Conservation (phyloP, 140 eudicot genomes). For the Anethum foeniculum region DNA sequence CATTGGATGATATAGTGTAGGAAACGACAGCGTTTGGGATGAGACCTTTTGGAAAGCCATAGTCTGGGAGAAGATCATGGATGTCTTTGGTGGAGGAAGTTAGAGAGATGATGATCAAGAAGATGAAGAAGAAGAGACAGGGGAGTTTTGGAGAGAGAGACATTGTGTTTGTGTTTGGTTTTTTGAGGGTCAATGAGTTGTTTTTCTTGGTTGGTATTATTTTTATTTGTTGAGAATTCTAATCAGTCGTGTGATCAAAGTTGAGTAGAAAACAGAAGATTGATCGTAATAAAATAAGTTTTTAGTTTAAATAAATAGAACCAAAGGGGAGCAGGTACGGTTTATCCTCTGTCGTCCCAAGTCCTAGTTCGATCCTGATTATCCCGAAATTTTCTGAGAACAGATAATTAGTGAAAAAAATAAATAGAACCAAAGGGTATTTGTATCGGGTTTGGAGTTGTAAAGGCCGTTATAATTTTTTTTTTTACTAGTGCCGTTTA, state of each 20-base stretch:
- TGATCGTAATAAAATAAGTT: no score
- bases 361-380: no score
- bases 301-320: no score
- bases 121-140: conserved; percentile 15
- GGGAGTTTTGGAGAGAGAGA: background rate
- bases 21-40: conserved; percentile 54
- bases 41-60: conserved; percentile 65
- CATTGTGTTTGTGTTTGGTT: conserved; percentile 23
- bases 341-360: no score
- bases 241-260: background rate
- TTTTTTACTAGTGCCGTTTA: no score
- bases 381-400: no score
- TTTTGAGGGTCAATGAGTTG: background rate
- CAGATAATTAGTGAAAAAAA: no score
- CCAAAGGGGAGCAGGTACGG: no score
- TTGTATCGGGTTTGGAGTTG: no score
- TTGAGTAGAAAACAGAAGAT: no score
- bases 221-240: background rate
- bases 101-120: conserved; percentile 18
- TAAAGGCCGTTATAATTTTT: no score
- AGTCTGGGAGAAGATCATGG: conserved; percentile 68
- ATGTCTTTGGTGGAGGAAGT: conserved; percentile 26
- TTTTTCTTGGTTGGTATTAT: background rate
- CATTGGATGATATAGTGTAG: conserved; percentile 44
- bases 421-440: no score